Base-by-base conservation (phyloP, 768 basidiomycete genomes). In the Tulasnella calospora region DNA sequence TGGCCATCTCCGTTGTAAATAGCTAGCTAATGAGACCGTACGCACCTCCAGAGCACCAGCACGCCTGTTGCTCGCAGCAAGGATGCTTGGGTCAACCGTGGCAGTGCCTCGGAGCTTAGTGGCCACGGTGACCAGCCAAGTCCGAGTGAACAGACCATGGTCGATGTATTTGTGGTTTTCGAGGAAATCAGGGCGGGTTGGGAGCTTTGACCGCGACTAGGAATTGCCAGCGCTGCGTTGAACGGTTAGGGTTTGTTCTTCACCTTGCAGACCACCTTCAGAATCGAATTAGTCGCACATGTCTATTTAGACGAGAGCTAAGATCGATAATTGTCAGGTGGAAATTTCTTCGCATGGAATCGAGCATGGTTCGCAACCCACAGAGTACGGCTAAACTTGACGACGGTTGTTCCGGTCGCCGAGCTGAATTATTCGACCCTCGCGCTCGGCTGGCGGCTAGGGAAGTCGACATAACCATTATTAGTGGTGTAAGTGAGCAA, bases 41-140 rank as follows among this genome's bases (percentile, higher is more conserved):
- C 70, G 71, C 38, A 36, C 36, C 36, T 80, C 81, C 15, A 35
- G 80, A 23, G 81, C 78, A 23, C 85, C 86, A 70, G 83, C 83
- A 76, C 87, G 85, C 0, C 88, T 93, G 81, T 94, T 94, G 67
- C 89, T 89, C 15, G 89, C 91, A 71, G 88, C 87, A 27, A 94
- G 83, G 1, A 87, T 87, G 5, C 84, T 80, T 0, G 87, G 85
- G 81, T 90, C 87, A n/a, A 92, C 84, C 0, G 88, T 90, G 1
- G 86, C 87, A 0, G 90, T 90, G 79, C 84, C 84, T 19, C 17
- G 35, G 33, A 67, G 35, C 36, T 89, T 89, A 33, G 82, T 82
- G n/a, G 83, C 84, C 81, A 88, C 88, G 9, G 82, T 80, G 1
- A 91, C 91, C n/a, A 85, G 83, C 21, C 87, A 88, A 0, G 90